A percentile compares a stretch with the other conserved stretches of the same genome.
Conservation (phyloP, 1,284 basidiomycete genomes). For the Microbotryum lychnidis-dioicae region DNA sequence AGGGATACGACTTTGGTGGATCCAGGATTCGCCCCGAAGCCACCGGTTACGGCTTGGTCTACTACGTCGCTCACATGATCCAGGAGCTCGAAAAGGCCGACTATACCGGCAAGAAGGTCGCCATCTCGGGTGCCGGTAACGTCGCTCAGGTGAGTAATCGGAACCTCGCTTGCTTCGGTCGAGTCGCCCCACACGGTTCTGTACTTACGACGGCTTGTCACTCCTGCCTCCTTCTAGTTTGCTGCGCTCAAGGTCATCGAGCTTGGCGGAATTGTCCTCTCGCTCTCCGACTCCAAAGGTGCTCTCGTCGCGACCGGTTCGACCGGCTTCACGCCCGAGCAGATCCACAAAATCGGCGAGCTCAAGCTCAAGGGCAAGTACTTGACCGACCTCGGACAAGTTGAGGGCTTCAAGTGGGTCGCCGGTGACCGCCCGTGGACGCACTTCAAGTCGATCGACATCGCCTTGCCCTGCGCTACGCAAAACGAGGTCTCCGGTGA, state of each 20-base stretch:
- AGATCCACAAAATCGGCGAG: slow-evolving; percentile 52
- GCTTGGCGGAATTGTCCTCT: slow-evolving; percentile 63
- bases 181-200: not conserved
- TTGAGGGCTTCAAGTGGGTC: slow-evolving; percentile 55
- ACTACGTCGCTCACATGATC: slow-evolving; percentile 45
- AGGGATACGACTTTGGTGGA: slow-evolving; percentile 65
- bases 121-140: slow-evolving; percentile 53
- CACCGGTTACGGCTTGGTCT: slow-evolving; percentile 63
- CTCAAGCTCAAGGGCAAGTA: slow-evolving; percentile 59
- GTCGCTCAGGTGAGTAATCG: slow-evolving; percentile 29
- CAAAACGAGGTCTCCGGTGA: slow-evolving; percentile 67
- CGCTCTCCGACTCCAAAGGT: slow-evolving; percentile 72
- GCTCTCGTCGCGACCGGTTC: slow-evolving; percentile 52
- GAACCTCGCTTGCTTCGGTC: too few species aligned
- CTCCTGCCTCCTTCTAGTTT: slow-evolving; percentile 64
- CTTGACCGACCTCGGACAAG: slow-evolving; percentile 49
- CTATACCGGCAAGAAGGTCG: slow-evolving; percentile 53
- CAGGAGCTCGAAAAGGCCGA: slow-evolving; percentile 29
- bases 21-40: slow-evolving; percentile 58
- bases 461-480: slow-evolving; percentile 67
- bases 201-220: slow-evolving; percentile 40
- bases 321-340: slow-evolving; percentile 54
- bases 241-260: slow-evolving; percentile 72
- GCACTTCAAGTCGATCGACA: slow-evolving; percentile 58
- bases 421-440: slow-evolving; percentile 64